Conservation (phyloP, 2,329 filamentous ascomycete genomes). For the Epichloe gansuensis region DNA sequence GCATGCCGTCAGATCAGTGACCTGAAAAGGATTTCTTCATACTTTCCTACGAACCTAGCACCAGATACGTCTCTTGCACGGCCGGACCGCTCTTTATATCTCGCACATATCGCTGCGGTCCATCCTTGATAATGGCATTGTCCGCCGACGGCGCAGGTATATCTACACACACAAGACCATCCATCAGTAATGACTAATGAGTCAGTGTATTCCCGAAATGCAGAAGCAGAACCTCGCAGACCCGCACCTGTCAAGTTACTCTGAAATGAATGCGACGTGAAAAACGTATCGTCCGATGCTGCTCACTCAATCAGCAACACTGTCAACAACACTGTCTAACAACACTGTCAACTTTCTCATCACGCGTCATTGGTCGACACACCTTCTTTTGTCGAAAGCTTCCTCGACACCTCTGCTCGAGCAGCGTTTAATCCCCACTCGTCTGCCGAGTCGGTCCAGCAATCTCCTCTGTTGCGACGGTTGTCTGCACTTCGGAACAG, state of each 20-base stretch:
- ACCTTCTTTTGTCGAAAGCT: neutral
- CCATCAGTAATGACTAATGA: too few relatives aligned
- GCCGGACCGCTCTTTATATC: neutral
- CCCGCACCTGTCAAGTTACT: neutral
- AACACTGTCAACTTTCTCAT: neutral
- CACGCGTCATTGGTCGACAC: neutral
- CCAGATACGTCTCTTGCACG: neutral
- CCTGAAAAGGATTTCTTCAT: neutral
- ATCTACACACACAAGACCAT: neutral
- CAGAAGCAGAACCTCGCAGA: neutral
- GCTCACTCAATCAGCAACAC: neutral
- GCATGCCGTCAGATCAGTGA: neutral
- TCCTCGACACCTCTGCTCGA: neutral
- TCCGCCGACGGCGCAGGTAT: neutral
- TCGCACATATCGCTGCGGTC: constrained; percentile 1
- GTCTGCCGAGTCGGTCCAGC: neutral
- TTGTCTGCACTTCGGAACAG: constrained; percentile 1
- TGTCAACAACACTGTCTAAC: too few relatives aligned
- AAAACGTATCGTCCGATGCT: constrained; percentile 2
- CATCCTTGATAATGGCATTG: constrained; percentile 1
- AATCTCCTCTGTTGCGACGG: neutral
- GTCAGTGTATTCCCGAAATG: too few relatives aligned
- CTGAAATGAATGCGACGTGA: neutral
- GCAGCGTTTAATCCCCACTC: neutral
- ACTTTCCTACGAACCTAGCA: neutral